phyloP scores from a whole-genome alignment of 2,329 filamentous ascomycete species.

The Moelleriella libera region DNA sequence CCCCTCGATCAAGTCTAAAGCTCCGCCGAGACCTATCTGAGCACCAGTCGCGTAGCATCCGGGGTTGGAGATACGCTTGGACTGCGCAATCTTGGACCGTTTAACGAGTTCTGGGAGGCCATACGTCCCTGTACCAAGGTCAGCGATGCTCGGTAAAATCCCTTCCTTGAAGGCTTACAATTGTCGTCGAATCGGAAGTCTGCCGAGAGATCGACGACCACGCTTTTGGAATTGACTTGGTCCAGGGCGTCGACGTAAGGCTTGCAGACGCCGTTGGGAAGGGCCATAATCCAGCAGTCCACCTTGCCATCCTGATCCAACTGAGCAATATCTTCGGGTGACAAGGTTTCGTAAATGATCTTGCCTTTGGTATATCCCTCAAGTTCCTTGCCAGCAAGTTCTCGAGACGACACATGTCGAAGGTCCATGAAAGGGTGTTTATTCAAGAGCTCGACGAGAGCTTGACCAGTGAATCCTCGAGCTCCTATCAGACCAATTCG shows the following conservation, averaged over 20 bases:
- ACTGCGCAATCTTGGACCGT: constrained; percentile 50
- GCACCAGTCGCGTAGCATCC: constrained; percentile 93
- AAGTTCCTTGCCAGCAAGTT: constrained; percentile 75
- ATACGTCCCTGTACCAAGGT: constrained; percentile 21
- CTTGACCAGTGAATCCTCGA: constrained; percentile 48
- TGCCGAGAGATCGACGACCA: constrained; percentile 90
- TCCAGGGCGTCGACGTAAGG: constrained; percentile 85
- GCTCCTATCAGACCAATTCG: constrained; percentile 81
- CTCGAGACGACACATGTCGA: constrained; percentile 81
- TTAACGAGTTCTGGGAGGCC: constrained; percentile 80
- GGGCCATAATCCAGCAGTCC: constrained; percentile 95
- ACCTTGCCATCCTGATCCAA: constrained; percentile 77
- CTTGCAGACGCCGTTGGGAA: constrained; percentile 89
- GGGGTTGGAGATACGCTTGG: constrained; percentile 78
- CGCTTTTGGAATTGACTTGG: constrained; percentile 50
- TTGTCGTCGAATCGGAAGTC: constrained; percentile 80
- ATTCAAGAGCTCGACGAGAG: constrained; percentile 76
- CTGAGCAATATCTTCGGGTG: constrained; percentile 68
- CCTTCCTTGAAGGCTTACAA: constrained; percentile 1
- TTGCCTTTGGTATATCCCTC: constrained; percentile 84
- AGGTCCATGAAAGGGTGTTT: constrained; percentile 82
- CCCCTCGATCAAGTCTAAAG: constrained; percentile 63
- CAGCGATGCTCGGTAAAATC: not conserved
- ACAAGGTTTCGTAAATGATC: constrained; percentile 84
- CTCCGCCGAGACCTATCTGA: constrained; percentile 74